phyloP scores from a whole-genome alignment of 306 rosid genomes.

The Pterocarpus santalinus region DNA sequence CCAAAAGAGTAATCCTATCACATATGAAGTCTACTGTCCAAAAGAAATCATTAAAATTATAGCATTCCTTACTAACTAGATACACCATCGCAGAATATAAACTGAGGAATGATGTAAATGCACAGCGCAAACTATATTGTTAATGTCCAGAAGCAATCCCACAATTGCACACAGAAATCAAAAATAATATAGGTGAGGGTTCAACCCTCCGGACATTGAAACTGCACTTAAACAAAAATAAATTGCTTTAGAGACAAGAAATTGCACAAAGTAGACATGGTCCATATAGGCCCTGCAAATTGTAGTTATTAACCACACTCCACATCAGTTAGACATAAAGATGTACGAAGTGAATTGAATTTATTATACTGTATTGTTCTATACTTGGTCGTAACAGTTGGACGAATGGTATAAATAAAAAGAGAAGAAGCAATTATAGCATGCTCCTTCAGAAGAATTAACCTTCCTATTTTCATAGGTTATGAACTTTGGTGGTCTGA shows the following conservation, averaged over 20 bases:
- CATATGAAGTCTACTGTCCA: not conserved
- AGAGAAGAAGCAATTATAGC: slow-evolving; percentile 6
- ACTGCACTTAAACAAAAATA: not conserved
- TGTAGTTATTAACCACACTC: not conserved
- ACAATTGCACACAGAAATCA: not conserved
- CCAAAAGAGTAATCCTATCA: not conserved
- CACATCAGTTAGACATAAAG: not conserved
- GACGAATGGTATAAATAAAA: slow-evolving; percentile 6
- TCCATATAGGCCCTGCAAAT: not conserved
- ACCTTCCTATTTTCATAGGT: slow-evolving; percentile 1
- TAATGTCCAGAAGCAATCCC: slow-evolving; percentile 31
- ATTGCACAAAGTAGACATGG: not conserved
- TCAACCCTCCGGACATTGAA: not conserved
- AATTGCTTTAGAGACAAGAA: not conserved
- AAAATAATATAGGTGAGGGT: not conserved
- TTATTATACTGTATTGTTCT: not conserved
- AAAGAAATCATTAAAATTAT: too few species aligned
- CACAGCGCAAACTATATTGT: not conserved
- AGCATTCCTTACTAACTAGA: too few species aligned
- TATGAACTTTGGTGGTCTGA: not conserved
- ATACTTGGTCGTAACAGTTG: slow-evolving; percentile 21
- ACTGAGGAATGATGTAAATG: not conserved
- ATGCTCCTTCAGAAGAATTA: slow-evolving; percentile 5
- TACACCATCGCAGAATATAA: not conserved
- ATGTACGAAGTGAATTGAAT: not conserved